Percentiles rank a stretch among this genome's conserved stretches.
Conservation (phyloP, 768 basidiomycete genomes). For the Lenzites betulinus region DNA sequence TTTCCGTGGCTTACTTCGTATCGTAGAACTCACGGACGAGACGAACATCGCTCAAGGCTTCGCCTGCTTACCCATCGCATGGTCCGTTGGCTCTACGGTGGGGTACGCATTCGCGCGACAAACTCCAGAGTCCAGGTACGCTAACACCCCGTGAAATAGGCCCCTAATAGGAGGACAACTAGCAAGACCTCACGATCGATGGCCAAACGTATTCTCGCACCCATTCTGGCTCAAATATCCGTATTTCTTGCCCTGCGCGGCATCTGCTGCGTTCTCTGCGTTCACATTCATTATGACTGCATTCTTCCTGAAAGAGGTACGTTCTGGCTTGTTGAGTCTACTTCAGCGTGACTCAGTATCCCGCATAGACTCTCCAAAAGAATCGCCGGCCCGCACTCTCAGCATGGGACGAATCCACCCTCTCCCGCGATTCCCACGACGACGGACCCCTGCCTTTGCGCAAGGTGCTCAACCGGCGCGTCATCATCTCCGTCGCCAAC, state of each 20-base stretch:
- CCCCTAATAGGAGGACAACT: constrained; percentile 38
- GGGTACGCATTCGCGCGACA: constrained; percentile 22
- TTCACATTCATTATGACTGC: constrained; percentile 29
- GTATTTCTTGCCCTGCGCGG: constrained; percentile 39
- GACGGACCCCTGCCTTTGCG: constrained; percentile 23
- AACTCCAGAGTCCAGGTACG: not conserved
- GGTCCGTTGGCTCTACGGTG: constrained; percentile 32
- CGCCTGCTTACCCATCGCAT: constrained; percentile 34
- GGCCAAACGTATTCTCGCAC: constrained; percentile 32
- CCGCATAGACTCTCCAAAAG: not conserved
- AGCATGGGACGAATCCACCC: not conserved
- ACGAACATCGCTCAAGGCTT: constrained; percentile 39
- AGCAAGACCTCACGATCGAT: constrained; percentile 36
- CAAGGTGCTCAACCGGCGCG: constrained; percentile 34
- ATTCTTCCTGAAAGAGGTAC: constrained; percentile 37
- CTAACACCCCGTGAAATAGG: constrained; percentile 16
- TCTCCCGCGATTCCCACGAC: not conserved
- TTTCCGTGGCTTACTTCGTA: not conserved
- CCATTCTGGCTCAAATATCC: constrained; percentile 37
- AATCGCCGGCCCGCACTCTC: not conserved
- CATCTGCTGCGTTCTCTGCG: constrained; percentile 30
- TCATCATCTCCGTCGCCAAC: constrained; percentile 37
- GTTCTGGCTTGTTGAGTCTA: not conserved
- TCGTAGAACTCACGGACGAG: constrained; percentile 36
- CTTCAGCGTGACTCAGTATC: not conserved